Percentiles rank a stretch among this genome's conserved stretches.
These are phyloP conservation scores for Hypholoma sublateritium DNA, from an alignment of 768 basidiomycete genomes.

Conservation along the genomic window DNA sequence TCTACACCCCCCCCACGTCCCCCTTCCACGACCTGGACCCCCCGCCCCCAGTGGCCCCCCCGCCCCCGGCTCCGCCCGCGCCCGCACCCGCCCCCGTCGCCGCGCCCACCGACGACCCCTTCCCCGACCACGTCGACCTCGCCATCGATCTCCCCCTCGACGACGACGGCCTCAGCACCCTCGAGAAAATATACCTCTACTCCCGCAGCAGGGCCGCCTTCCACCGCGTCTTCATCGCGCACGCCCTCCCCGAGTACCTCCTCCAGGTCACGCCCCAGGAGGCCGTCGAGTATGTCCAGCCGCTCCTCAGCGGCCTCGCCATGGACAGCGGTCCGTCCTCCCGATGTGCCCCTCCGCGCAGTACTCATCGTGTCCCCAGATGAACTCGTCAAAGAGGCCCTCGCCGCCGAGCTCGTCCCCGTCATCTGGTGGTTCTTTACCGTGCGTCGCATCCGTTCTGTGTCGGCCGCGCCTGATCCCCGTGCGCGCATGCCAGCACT, in stretches of 20 bases:
- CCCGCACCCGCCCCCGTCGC: conserved; percentile 18
- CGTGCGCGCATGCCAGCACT: conserved; percentile 45
- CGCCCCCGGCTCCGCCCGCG: conserved; percentile 32
- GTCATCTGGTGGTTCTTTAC: conserved; percentile 95
- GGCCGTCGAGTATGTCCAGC: conserved; percentile 90
- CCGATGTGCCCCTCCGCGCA: background rate
- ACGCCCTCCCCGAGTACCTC: conserved; percentile 79
- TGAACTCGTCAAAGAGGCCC: conserved; percentile 84
- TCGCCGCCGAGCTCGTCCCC: conserved; percentile 74
- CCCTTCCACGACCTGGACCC: conserved; percentile 28
- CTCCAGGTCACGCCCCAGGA: conserved; percentile 78
- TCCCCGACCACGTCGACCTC: conserved; percentile 28
- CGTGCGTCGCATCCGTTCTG: conserved; percentile 29
- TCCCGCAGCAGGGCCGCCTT: conserved; percentile 69
- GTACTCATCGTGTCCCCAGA: conserved; percentile 43
- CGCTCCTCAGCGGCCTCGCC: conserved; percentile 82
- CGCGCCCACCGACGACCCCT: conserved; percentile 22
- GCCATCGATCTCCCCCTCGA: conserved; percentile 51
- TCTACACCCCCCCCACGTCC: conserved; percentile 39
- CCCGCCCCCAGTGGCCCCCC: conserved; percentile 28
- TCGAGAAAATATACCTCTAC: conserved; percentile 92
- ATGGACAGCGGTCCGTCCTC: conserved; percentile 74
- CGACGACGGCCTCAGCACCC: conserved; percentile 77
- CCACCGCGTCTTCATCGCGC: conserved; percentile 78
- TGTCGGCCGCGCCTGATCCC: conserved; percentile 7